A percentile compares a stretch with the other conserved stretches of the same genome.
phyloP scores from a whole-genome alignment of 2,329 filamentous ascomycete species.

The Fusarium sp. region DNA sequence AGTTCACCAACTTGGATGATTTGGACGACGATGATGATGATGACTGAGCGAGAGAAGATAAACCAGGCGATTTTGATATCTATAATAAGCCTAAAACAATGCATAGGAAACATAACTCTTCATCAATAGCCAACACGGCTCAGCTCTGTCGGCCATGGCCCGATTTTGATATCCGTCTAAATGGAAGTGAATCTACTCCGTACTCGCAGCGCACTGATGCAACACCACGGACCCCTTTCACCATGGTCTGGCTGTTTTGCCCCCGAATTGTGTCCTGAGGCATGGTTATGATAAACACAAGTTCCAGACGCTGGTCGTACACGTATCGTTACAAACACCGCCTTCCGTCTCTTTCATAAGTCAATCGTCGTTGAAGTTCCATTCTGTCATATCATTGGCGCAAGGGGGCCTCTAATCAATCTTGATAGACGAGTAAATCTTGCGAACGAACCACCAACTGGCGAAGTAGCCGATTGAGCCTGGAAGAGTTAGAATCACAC shows the following conservation, averaged over 20 bases:
- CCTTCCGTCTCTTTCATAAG: conserved; percentile 42
- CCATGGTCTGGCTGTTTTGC: conserved; percentile 12
- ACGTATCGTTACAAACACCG: conserved; percentile 51
- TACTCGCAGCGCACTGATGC: conserved; percentile 31
- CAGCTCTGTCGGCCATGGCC: conserved; percentile 23
- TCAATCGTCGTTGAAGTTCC: conserved; percentile 26
- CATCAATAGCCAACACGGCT: conserved; percentile 33
- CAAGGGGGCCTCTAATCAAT: conserved; percentile 74
- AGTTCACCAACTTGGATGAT: conserved; percentile 67
- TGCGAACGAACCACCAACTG: conserved; percentile 92
- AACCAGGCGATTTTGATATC: conserved; percentile 20
- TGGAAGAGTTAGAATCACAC: conserved; percentile 55
- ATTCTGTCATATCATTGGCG: conserved; percentile 13
- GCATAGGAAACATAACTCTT: conserved; percentile 23
- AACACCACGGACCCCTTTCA: conserved; percentile 7
- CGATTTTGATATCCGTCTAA: conserved; percentile 37
- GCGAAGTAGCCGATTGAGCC: conserved; percentile 96
- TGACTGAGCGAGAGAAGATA: conserved; percentile 42
- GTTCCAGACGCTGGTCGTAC: conserved; percentile 50
- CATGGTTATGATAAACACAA: conserved; percentile 20
- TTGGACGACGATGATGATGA: conserved; percentile 60
- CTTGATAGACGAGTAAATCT: conserved; percentile 98
- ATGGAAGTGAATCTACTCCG: conserved; percentile 36
- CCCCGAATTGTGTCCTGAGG: neutral
- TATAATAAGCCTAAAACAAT: conserved; percentile 36